These are phyloP conservation scores for Lolium perenne DNA, from an alignment of 176 grass and related monocot species.

Conservation along the genomic window DNA sequence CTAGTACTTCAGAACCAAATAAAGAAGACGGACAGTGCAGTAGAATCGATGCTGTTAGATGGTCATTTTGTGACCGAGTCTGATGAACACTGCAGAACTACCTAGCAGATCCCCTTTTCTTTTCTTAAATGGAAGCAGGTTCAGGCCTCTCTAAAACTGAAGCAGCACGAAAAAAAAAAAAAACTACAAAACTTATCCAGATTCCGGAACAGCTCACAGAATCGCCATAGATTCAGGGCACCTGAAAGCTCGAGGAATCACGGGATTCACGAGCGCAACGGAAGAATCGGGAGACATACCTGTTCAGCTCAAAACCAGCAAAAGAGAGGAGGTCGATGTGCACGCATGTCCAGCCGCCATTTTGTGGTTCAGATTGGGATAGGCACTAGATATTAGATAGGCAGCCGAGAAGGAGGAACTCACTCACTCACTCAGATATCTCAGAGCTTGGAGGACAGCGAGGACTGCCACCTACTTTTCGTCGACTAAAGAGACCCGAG, in stretches of 20 bases:
- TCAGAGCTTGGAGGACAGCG: neutral
- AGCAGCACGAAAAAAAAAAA: neutral
- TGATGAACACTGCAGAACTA: neutral
- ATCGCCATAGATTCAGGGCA: neutral
- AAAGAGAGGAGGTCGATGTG: neutral
- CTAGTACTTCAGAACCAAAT: no score
- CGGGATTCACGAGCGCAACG: neutral
- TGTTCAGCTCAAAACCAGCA: neutral
- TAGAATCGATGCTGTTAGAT: no score
- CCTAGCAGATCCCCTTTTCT: neutral
- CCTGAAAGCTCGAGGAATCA: neutral
- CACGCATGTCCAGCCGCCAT: neutral
- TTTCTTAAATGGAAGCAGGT: neutral
- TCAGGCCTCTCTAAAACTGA: neutral
- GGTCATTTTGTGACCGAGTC: neutral
- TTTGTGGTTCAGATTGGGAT: neutral
- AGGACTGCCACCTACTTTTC: neutral
- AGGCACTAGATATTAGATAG: neutral
- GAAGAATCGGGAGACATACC: neutral
- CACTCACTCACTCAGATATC: neutral
- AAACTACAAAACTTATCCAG: no score
- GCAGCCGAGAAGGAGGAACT: neutral
- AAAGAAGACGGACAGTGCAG: no score
- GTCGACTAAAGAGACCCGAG: neutral
- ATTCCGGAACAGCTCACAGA: neutral